A percentile compares a stretch with the other conserved stretches of the same genome.
phyloP scores from a whole-genome alignment of 192 early-diverging fungal species.

The Podila epicladia region DNA sequence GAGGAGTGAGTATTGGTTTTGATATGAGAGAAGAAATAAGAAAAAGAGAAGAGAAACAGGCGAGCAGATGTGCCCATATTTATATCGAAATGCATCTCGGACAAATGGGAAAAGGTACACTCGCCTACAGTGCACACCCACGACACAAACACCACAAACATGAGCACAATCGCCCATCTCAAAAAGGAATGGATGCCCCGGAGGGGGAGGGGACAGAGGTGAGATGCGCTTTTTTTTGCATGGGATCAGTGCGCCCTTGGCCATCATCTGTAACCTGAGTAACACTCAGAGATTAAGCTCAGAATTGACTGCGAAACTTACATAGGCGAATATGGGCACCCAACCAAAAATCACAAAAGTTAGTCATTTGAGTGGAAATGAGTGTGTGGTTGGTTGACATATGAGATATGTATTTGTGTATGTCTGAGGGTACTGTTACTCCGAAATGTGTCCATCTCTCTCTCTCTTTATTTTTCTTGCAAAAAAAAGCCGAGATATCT shows the following conservation, averaged over 20 bases:
- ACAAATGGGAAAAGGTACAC: neutral
- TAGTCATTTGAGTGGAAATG: no score
- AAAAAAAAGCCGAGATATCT: no score
- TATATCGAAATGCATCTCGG: neutral
- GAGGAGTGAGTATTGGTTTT: neutral
- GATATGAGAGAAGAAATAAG: neutral
- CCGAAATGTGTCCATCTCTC: no score
- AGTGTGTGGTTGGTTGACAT: no score
- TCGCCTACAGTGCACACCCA: no score
- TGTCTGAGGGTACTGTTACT: no score
- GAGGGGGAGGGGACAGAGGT: neutral
- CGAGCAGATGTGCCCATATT: neutral
- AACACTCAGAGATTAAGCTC: neutral
- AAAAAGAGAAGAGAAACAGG: neutral
- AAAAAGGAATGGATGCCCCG: slow-evolving; percentile 6
- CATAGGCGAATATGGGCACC: no score
- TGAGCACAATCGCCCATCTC: neutral
- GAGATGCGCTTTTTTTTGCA: neutral
- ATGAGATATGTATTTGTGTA: no score
- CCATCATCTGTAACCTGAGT: neutral
- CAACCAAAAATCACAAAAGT: no score
- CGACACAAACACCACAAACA: no score
- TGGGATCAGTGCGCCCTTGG: neutral
- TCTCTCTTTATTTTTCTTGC: no score
- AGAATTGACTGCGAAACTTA: no score